phyloP scores from a whole-genome alignment of 805 yeast genomes.

The Candida ficus region DNA sequence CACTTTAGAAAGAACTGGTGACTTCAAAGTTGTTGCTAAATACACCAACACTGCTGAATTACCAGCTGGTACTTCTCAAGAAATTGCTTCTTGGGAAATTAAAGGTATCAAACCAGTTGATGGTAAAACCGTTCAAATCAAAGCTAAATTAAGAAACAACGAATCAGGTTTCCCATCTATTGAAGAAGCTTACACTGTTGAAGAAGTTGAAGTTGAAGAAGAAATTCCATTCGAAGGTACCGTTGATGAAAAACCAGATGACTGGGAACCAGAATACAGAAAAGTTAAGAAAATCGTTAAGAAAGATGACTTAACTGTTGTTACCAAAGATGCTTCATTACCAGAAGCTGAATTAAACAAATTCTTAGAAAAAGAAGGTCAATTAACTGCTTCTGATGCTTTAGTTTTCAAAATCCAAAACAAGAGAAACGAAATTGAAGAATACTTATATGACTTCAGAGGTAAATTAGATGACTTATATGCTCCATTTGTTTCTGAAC shows the following conservation, averaged over 20 bases:
- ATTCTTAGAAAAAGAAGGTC: slow-evolving; percentile 76
- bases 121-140: slow-evolving; percentile 80
- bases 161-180: slow-evolving; percentile 93
- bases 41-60: slow-evolving; percentile 72
- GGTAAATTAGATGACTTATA: slow-evolving; percentile 94
- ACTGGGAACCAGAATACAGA: slow-evolving; percentile 79
- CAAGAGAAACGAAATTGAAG: slow-evolving; percentile 96
- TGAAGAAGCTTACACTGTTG: slow-evolving; percentile 92
- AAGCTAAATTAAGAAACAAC: slow-evolving; percentile 93
- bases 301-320: slow-evolving; percentile 71
- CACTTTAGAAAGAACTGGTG: slow-evolving; percentile 87
- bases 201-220: slow-evolving; percentile 87
- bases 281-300: slow-evolving; percentile 91
- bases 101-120: slow-evolving; percentile 78
- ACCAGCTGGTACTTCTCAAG: slow-evolving; percentile 58
- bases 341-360: slow-evolving; percentile 49
- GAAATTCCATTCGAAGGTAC: slow-evolving; percentile 65
- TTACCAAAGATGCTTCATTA: slow-evolving; percentile 57
- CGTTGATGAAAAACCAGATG: slow-evolving; percentile 67
- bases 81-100: slow-evolving; percentile 81
- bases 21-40: slow-evolving; percentile 80
- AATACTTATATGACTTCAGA: slow-evolving; percentile 95
- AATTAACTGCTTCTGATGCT: slow-evolving; percentile 85
- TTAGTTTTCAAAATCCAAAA: slow-evolving; percentile 98
- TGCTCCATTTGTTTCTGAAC: slow-evolving; percentile 81